phyloP scores from a whole-genome alignment of 257 asterid species.

The Cynanchum wilfordii region DNA sequence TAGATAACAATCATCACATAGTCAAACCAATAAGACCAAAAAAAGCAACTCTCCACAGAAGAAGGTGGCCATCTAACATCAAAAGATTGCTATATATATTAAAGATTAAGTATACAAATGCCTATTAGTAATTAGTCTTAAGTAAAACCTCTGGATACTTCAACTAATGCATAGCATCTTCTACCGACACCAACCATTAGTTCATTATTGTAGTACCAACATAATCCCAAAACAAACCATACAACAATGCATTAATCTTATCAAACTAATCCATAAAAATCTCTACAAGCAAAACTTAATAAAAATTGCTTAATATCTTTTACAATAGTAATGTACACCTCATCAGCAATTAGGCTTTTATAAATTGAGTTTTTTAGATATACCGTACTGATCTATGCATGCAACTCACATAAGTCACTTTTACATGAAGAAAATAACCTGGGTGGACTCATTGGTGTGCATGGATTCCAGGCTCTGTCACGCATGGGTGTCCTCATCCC shows the following conservation, averaged over 20 bases:
- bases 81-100: too few species aligned
- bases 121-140: neutral
- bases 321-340: neutral
- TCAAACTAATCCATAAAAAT: neutral
- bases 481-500: slow-evolving; percentile 99
- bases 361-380: neutral
- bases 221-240: neutral
- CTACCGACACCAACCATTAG: neutral
- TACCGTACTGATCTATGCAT: neutral
- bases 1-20: neutral
- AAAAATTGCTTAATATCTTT: neutral
- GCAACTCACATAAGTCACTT: neutral
- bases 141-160: neutral
- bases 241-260: too few species aligned
- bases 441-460: slow-evolving; percentile 85
- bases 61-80: too few species aligned
- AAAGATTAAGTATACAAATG: neutral
- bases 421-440: slow-evolving; percentile 37
- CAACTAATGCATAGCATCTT: neutral
- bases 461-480: slow-evolving; percentile 96
- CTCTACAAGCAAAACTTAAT: neutral
- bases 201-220: neutral
- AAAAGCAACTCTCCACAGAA: too few species aligned
- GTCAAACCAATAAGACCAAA: too few species aligned
- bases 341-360: neutral